A percentile compares a stretch with the other conserved stretches of the same genome.
These are phyloP conservation scores for Saturnispora serradocipensis DNA, from an alignment of 805 yeast genomes.

Conservation along the genomic window DNA sequence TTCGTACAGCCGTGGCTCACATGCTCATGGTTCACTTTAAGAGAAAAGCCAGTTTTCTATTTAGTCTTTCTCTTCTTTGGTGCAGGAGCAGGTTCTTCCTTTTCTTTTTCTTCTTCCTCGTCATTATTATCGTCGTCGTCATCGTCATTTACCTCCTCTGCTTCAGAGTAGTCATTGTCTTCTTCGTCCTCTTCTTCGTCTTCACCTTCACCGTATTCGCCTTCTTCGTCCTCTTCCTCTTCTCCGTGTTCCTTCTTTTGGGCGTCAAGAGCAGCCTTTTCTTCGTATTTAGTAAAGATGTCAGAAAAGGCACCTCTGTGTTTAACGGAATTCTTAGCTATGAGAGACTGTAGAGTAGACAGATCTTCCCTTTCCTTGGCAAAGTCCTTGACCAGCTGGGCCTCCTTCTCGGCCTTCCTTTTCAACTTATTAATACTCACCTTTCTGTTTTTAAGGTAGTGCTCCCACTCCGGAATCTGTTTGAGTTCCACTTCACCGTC, in stretches of 20 bases:
- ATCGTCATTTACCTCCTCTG: background rate
- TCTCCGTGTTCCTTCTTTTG: constrained; percentile 2
- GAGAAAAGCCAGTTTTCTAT: background rate
- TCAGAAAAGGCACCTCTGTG: constrained; percentile 4
- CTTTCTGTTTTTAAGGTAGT: constrained; percentile 41
- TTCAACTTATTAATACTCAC: constrained; percentile 39
- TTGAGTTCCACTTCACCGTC: constrained; percentile 18
- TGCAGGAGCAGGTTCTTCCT: background rate
- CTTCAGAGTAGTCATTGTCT: constrained; percentile 1
- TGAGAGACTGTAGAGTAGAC: constrained; percentile 4
- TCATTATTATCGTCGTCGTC: constrained; percentile 1
- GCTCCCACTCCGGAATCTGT: constrained; percentile 11
- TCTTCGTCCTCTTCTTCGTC: background rate
- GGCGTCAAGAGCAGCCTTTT: background rate
- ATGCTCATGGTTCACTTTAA: background rate
- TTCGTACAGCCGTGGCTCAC: background rate
- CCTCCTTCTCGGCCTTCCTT: constrained; percentile 50
- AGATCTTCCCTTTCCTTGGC: background rate
- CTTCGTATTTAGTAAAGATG: constrained; percentile 4
- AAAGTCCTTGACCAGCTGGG: constrained; percentile 41
- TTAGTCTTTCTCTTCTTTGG: constrained; percentile 2
- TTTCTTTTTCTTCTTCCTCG: background rate
- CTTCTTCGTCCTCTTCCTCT: constrained; percentile 1
- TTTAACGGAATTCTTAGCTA: constrained; percentile 3
- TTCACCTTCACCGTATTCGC: background rate